A percentile compares a stretch with the other conserved stretches of the same genome.
phyloP scores from a whole-genome alignment of 2,329 filamentous ascomycete species.

The Clonostachys solani region DNA sequence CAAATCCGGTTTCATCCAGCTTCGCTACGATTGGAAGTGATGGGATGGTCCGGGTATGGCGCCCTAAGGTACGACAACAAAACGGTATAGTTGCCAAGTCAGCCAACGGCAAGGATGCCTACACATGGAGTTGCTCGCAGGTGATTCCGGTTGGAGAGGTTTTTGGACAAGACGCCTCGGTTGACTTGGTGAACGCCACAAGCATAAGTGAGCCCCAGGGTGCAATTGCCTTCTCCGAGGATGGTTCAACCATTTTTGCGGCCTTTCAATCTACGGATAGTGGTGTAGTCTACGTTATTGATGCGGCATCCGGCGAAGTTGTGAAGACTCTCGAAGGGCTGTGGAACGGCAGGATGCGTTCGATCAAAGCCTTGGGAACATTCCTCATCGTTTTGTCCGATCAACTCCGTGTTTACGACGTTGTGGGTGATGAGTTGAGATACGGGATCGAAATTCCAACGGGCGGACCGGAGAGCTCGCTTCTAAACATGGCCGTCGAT shows the following conservation, averaged over 20 bases:
- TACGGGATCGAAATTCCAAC: constrained; percentile 58
- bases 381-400: constrained; percentile 73
- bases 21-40: constrained; percentile 88
- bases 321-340: constrained; percentile 64
- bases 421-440: constrained; percentile 71
- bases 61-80: constrained; percentile 63
- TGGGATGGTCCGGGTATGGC: constrained; percentile 75
- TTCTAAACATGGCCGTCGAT: constrained; percentile 71
- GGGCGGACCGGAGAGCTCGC: constrained; percentile 28
- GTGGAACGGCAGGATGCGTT: constrained; percentile 60
- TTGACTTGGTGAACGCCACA: constrained; percentile 16
- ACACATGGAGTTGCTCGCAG: constrained; percentile 71
- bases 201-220: constrained; percentile 43
- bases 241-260: constrained; percentile 78
- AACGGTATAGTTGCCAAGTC: constrained; percentile 64
- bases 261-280: constrained; percentile 50
- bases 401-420: constrained; percentile 74
- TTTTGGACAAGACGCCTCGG: constrained; percentile 34
- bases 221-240: constrained; percentile 73
- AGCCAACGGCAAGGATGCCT: constrained; percentile 50
- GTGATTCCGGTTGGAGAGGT: constrained; percentile 48
- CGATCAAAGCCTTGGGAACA: constrained; percentile 67
- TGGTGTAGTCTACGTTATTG: constrained; percentile 70
- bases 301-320: constrained; percentile 64
- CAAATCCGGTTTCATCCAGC: constrained; percentile 62